Conservation (phyloP, 1,284 basidiomycete genomes). For the Heterobasidion irregulare region DNA sequence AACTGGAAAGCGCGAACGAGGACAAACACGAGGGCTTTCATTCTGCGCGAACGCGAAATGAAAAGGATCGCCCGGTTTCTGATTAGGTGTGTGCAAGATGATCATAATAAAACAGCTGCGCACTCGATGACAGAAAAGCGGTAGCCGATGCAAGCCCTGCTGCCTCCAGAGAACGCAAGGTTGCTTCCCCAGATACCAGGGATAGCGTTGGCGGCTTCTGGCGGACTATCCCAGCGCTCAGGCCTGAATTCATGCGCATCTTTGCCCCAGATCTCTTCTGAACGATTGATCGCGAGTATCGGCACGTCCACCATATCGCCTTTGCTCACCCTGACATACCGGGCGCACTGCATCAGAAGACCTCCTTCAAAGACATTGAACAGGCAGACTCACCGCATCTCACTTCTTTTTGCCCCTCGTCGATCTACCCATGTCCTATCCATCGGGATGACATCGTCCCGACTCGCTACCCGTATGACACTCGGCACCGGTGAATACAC, state of each 20-base stretch:
- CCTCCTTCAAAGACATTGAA: not conserved
- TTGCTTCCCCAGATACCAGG: slow-evolving; percentile 24
- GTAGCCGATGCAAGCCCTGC: slow-evolving; percentile 28
- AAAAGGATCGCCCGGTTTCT: not conserved
- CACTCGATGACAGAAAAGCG: slow-evolving; percentile 35
- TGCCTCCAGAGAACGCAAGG: slow-evolving; percentile 22
- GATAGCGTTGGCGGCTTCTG: slow-evolving; percentile 13
- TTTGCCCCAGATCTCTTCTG: slow-evolving; percentile 19
- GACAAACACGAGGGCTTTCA: slow-evolving; percentile 34
- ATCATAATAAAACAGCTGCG: slow-evolving; percentile 5
- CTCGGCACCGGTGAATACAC: slow-evolving; percentile 53
- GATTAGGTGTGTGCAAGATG: not conserved
- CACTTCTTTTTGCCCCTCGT: slow-evolving; percentile 10
- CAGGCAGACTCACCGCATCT: slow-evolving; percentile 12
- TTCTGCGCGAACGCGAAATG: slow-evolving; percentile 13
- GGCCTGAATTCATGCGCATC: slow-evolving; percentile 23
- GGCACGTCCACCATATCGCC: slow-evolving; percentile 9
- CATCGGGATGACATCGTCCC: slow-evolving; percentile 54
- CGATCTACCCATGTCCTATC: slow-evolving; percentile 17
- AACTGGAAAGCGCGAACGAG: slow-evolving; percentile 32
- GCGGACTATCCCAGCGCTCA: slow-evolving; percentile 21
- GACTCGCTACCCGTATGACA: slow-evolving; percentile 39
- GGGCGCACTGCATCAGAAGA: not conserved
- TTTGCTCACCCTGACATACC: slow-evolving; percentile 4
- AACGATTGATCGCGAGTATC: slow-evolving; percentile 7